Evolutionary conservation across 345 rosid species (phyloP), one percentile per base, ranked within the genome.

Genomic region (Turnera subulata): DNA sequence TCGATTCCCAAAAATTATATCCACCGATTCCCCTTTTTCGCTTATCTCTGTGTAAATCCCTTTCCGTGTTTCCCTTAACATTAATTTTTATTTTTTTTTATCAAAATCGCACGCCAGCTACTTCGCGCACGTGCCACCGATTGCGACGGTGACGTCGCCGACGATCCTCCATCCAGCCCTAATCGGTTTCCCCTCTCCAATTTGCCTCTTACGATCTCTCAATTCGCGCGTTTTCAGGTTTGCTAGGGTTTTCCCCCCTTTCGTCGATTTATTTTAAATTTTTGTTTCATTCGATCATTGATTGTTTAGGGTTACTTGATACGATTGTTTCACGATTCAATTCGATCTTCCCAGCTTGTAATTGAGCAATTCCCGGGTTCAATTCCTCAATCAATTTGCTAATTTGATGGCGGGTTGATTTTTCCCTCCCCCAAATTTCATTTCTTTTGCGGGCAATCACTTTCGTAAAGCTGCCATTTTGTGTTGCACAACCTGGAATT

Each of bases 171-270:
- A 26, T 48, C 50, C 50, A 38, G 44, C n/a, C 19, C 35, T 14
- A 55, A 56, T 49, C 49, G 13, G 50, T 14, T 46, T 46, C 0
- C 22, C 16, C 18, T 46, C 10, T 12, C 50, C 35, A 29, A 29
- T 29, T 29, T 8, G 8, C 4, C 5, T 29, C 40, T 15, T 25
- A 21, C 33, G 61, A 48, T 64, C 55, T 44, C 14, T 39, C 6
- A 39, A 18, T 8, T 63, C 52, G 38, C 56, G 39, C 43, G 2
- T 29, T 39, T 55, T 49, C 56, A 56, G 68, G 68, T 64, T 39
- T 7, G 50, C 46, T 40, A 50, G 62, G 68, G 56, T 38, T 49
- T 56, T 25, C 14, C 17, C 22, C 21, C 6, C 20, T 26, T 44
- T 1, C 32, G 4, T 23, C 14, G 44, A 50, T 50, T 11, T 40